These are phyloP conservation scores for Lentinula raphanica DNA, from an alignment of 768 basidiomycete genomes.

Conservation along the genomic window DNA sequence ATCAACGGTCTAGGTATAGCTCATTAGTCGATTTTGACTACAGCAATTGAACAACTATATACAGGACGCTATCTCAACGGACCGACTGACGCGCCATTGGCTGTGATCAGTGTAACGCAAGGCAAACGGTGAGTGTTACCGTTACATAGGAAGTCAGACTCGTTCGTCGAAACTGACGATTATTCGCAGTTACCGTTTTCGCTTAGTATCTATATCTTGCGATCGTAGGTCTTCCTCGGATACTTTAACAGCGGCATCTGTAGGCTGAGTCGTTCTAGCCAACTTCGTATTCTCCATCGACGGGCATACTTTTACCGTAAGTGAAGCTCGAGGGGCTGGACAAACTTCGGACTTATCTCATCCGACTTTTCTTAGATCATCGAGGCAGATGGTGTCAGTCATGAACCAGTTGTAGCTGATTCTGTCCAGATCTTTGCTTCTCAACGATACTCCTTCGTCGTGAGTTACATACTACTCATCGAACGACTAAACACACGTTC, in stretches of 20 bases:
- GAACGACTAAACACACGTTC: too few species aligned
- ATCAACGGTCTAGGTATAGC: slow-evolving; percentile 29
- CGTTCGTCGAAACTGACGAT: background rate
- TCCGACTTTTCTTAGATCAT: slow-evolving; percentile 14
- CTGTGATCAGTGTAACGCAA: slow-evolving; percentile 20
- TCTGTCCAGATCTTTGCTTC: slow-evolving; percentile 29
- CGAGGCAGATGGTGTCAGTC: slow-evolving; percentile 31
- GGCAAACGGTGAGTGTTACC: slow-evolving; percentile 16
- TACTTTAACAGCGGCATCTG: background rate
- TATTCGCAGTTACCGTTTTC: slow-evolving; percentile 19
- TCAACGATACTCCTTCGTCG: slow-evolving; percentile 40
- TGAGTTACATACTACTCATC: slow-evolving; percentile 13
- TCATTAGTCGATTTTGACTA: background rate
- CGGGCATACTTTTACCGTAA: slow-evolving; percentile 7
- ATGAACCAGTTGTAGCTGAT: slow-evolving; percentile 30
- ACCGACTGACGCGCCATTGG: slow-evolving; percentile 10
- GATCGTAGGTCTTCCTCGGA: slow-evolving; percentile 1
- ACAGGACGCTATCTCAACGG: background rate
- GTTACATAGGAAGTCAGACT: background rate
- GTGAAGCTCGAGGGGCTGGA: background rate
- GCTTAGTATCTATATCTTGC: slow-evolving; percentile 21
- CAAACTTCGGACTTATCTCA: background rate
- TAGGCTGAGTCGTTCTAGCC: background rate
- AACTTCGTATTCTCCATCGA: slow-evolving; percentile 19
- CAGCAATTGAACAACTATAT: background rate